Percentiles rank a stretch among this genome's conserved stretches.
These are phyloP conservation scores for Skeletonema grethae DNA, from an alignment of 108 stramenopile genomes.

Conservation along the genomic window DNA sequence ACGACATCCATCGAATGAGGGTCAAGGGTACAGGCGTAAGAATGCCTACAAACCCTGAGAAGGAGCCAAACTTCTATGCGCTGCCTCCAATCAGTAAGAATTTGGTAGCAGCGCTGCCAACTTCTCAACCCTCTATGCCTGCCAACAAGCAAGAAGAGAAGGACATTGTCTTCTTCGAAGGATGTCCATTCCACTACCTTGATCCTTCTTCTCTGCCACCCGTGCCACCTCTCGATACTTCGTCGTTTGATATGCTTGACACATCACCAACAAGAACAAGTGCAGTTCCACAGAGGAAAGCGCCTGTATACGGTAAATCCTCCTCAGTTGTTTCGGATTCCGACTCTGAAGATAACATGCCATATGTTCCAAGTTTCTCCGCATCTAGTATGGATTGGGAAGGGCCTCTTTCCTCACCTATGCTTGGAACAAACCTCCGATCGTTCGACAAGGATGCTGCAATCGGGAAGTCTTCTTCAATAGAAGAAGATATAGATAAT, in stretches of 20 bases:
- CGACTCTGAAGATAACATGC: conserved; percentile 5
- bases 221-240: background rate
- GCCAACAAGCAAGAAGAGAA: conserved; percentile 5
- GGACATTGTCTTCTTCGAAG: conserved; percentile 54
- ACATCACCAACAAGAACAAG: background rate
- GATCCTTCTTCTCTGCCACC: conserved; percentile 26
- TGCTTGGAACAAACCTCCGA: conserved; percentile 14
- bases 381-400: conserved; percentile 39
- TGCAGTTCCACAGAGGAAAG: background rate
- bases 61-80: conserved; percentile 80
- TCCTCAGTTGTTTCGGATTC: conserved; percentile 34
- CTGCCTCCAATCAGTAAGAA: conserved; percentile 57
- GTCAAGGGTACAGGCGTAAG: conserved; percentile 84
- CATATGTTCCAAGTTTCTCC: conserved; percentile 28
- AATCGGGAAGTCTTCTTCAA: background rate
- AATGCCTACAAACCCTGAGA: conserved; percentile 72
- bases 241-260: background rate
- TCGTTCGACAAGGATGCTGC: conserved; percentile 6
- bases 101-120: background rate
- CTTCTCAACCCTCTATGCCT: background rate
- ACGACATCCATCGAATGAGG: conserved; percentile 71
- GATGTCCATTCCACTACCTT: conserved; percentile 55
- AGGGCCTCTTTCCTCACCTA: conserved; percentile 27
- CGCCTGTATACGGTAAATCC: background rate
- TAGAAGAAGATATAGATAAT: conserved; percentile 38